Conservation (phyloP, 495 filamentous ascomycete genomes). For the Penicillium cataractarum region DNA sequence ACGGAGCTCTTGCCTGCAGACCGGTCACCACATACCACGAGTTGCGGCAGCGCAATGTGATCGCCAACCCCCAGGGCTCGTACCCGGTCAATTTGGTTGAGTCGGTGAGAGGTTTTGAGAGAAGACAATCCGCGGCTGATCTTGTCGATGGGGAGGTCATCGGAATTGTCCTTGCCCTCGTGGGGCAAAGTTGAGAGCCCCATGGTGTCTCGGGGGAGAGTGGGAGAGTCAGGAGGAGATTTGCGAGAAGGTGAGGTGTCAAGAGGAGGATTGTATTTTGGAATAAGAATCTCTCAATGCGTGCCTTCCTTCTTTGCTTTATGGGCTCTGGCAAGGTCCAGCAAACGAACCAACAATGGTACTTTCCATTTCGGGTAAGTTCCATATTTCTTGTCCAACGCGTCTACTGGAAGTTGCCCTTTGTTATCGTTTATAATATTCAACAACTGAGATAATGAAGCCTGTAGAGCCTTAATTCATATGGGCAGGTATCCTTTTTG, state of each 20-base stretch:
- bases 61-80: conserved; percentile 57
- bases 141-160: not conserved
- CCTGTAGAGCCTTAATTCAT: too few species aligned
- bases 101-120: not conserved
- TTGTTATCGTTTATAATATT: too few species aligned
- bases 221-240: not conserved
- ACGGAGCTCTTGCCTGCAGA: conserved; percentile 53
- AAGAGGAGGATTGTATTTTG: not conserved
- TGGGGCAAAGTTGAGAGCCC: not conserved
- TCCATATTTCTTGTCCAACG: not conserved
- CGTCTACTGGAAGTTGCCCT: not conserved
- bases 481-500: not conserved
- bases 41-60: conserved; percentile 63
- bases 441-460: too few species aligned
- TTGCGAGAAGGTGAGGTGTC: not conserved
- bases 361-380: not conserved
- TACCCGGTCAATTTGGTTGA: conserved; percentile 37
- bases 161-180: not conserved
- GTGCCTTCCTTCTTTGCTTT: not conserved
- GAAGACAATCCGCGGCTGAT: not conserved
- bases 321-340: not conserved
- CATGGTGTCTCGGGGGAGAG: not conserved
- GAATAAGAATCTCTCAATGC: not conserved
- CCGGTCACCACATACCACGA: conserved; percentile 67
- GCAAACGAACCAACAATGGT: not conserved